Conservation (phyloP, 257 asterid species). For the Ajuga chamaepitys region DNA sequence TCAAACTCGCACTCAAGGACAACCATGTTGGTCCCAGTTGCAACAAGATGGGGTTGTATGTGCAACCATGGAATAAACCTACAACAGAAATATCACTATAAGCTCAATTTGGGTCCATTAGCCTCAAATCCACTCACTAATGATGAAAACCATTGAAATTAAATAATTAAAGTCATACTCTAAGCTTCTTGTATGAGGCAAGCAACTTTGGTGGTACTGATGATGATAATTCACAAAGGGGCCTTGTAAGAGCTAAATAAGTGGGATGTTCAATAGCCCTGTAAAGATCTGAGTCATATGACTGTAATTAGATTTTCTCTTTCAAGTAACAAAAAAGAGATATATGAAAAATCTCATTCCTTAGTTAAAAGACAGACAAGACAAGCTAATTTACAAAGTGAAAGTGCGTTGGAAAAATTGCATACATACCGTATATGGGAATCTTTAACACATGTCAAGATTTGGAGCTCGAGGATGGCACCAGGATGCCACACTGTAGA, state of each 20-base stretch:
- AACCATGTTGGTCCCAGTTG: constrained; percentile 96
- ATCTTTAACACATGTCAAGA: constrained; percentile 95
- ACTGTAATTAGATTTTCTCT: constrained; percentile 19
- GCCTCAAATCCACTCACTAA: constrained; percentile 1
- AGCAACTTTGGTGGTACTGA: constrained; percentile 91
- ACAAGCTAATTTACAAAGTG: neutral
- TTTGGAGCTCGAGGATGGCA: constrained; percentile 99
- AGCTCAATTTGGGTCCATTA: constrained; percentile 1
- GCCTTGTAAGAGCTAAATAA: constrained; percentile 96
- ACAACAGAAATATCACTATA: constrained; percentile 11
- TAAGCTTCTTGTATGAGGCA: constrained; percentile 92
- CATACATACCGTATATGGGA: constrained; percentile 84
- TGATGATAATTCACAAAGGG: constrained; percentile 90
- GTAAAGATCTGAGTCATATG: constrained; percentile 32
- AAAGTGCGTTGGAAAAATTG: constrained; percentile 6
- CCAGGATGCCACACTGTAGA: constrained; percentile 99
- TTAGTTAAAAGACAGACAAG: neutral
- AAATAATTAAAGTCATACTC: constrained; percentile 42
- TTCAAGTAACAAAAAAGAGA: constrained; percentile 7
- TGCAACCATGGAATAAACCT: constrained; percentile 97
- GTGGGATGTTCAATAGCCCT: constrained; percentile 99
- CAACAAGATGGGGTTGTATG: constrained; percentile 96
- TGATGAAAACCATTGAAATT: neutral
- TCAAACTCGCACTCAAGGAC: constrained; percentile 94
- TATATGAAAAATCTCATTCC: neutral